Base-by-base conservation (phyloP, 257 asterid genomes). In the Nyctanthes arbortristis region DNA sequence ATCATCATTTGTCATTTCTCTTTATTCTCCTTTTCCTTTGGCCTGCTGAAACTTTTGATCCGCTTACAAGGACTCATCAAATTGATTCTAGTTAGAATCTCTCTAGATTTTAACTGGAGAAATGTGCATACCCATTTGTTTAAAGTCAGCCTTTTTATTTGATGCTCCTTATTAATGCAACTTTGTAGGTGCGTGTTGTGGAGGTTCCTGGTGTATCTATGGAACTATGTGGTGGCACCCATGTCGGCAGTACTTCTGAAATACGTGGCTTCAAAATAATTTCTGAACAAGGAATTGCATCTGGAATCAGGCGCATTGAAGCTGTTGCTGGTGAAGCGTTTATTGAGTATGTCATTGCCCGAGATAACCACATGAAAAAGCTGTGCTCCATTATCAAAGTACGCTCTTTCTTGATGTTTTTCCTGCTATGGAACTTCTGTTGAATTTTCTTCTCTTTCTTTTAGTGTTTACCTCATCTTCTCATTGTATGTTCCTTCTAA, bases 141-240 rank as follows among this genome's bases (percentile, higher is more conserved):
- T 34, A 10, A 28, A 28, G n/a, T 37, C 25, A 25, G 30, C 14
- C 39, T 35, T 62, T 25, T 70, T 31, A 56, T 65, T 29, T 65
- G 65, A 39, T 35, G 14, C n/a, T 32, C 2, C 47, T 64, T 9
- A 56, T 61, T 58, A 5, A 27, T 22, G 18, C 40, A 69, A 47
- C 63, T 68, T 65, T 65, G 64, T 61, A 91, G 98, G 98, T 92
- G 14, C 96, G 98, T 3, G 98, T 93, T 16, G 97, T 93, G 5
- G 98, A 93, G 76, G 95, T 93, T 70, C 98, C 98, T 22, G 94
- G 96, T 63, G 94, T 93, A 60, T 93, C 98, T 14, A 84, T 93
- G 91, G 98, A 93, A 73, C 85, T 93, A 39, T 93, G 98, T 68
- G 98, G 98, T 66, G 98, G 98, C 32, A 93, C 97, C 72, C 98